These are phyloP conservation scores for Dichotomopilus funicola DNA, from an alignment of 2,329 filamentous ascomycete genomes.

Conservation along the genomic window DNA sequence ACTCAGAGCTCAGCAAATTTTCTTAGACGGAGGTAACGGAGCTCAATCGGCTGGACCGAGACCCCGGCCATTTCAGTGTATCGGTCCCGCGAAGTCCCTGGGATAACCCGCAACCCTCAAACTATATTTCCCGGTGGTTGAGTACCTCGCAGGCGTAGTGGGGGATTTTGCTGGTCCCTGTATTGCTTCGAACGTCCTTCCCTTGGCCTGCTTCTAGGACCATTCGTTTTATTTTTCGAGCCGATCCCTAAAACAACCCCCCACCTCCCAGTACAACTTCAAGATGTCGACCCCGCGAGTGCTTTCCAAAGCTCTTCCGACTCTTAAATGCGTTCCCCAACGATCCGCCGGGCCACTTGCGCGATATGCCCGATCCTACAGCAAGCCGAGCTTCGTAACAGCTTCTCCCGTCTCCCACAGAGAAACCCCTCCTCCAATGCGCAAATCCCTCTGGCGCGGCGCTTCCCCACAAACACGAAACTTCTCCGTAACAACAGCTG, in stretches of 20 bases:
- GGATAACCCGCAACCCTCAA: neutral
- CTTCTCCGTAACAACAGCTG: constrained; percentile 59
- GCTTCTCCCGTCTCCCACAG: neutral
- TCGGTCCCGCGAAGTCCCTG: neutral
- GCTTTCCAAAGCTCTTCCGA: constrained; percentile 15
- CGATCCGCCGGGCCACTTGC: constrained; percentile 11
- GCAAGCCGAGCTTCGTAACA: constrained; percentile 9
- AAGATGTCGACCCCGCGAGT: constrained; percentile 20
- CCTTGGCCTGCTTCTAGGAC: too few species aligned
- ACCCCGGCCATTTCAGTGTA: neutral
- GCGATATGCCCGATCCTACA: constrained; percentile 19
- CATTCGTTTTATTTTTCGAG: too few species aligned
- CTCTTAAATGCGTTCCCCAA: constrained; percentile 12
- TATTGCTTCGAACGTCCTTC: neutral
- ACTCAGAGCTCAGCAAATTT: constrained; percentile 9
- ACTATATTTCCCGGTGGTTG: too few species aligned
- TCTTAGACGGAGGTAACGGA: constrained; percentile 16
- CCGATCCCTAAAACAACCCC: neutral
- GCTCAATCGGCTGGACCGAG: neutral
- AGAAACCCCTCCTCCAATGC: neutral
- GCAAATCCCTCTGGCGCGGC: too few species aligned
- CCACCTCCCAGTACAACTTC: neutral
- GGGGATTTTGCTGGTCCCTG: neutral
- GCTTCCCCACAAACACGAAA: constrained; percentile 6
- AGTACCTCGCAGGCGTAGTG: too few species aligned